A percentile compares a stretch with the other conserved stretches of the same genome.
Conservation (phyloP, 1,284 basidiomycete genomes). For the Irpex lacteus region DNA sequence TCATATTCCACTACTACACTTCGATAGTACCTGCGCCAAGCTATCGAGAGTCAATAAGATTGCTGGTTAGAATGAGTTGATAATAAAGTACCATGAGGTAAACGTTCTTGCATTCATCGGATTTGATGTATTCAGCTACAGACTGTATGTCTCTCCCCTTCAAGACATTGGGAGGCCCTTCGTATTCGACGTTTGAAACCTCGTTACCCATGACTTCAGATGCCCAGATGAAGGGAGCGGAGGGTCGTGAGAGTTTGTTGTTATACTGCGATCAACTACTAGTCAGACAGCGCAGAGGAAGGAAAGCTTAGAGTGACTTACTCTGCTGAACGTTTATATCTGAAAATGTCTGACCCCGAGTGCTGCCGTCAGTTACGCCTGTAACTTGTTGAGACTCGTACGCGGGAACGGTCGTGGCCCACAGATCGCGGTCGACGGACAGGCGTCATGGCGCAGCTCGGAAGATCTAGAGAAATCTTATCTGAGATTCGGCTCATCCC, state of each 20-base stretch:
- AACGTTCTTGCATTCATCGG: conserved; percentile 61
- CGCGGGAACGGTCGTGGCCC: not conserved
- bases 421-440: too few relatives aligned
- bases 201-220: conserved; percentile 17
- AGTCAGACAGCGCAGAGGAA: not conserved
- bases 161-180: conserved; percentile 28
- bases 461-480: not conserved
- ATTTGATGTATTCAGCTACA: conserved; percentile 67
- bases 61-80: not conserved
- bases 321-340: not conserved
- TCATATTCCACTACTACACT: conserved; percentile 2
- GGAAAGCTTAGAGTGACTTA: too few relatives aligned
- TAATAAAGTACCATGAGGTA: conserved; percentile 65
- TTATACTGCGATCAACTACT: not conserved
- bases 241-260: not conserved
- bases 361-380: not conserved
- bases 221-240: not conserved
- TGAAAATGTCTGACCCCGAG: not conserved
- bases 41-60: conserved; percentile 8
- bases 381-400: not conserved
- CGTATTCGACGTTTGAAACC: conserved; percentile 15
- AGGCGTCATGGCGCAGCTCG: too few relatives aligned
- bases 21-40: conserved; percentile 23
- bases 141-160: conserved; percentile 38
- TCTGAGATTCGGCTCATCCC: not conserved